These are phyloP conservation scores for Trichoderma afroharzianum DNA, from an alignment of 2,329 filamentous ascomycete genomes.

Conservation along the genomic window DNA sequence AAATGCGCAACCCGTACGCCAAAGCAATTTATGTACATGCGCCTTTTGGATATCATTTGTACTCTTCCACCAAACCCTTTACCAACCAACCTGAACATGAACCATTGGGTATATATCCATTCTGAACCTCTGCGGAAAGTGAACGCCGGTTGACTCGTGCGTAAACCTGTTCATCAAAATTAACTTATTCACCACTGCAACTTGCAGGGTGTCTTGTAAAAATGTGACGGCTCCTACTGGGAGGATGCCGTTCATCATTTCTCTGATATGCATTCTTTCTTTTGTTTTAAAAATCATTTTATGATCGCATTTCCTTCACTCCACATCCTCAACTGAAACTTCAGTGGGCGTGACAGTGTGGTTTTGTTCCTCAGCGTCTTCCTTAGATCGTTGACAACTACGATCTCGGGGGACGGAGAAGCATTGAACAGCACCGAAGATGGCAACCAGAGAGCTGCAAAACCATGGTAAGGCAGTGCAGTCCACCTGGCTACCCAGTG, in stretches of 20 bases:
- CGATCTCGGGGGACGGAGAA: constrained; percentile 46
- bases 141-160: constrained; percentile 11
- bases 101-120: constrained; percentile 5
- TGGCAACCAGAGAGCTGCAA: constrained; percentile 54
- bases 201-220: constrained; percentile 3
- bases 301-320: constrained; percentile 13
- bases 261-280: background rate
- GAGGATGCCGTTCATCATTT: constrained; percentile 5
- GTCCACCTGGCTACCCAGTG: constrained; percentile 54
- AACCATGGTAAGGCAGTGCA: constrained; percentile 64
- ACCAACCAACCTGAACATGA: background rate
- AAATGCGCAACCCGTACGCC: background rate
- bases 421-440: constrained; percentile 57
- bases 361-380: constrained; percentile 25
- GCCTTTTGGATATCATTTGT: background rate
- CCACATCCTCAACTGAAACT: constrained; percentile 29
- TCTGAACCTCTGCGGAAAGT: background rate
- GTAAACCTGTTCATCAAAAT: constrained; percentile 22
- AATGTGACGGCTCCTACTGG: background rate
- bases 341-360: constrained; percentile 27
- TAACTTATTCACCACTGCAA: constrained; percentile 20
- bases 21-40: background rate
- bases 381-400: constrained; percentile 29
- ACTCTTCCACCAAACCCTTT: background rate
- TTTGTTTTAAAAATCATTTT: background rate